Base-by-base conservation (phyloP, 768 basidiomycete species). In the Lyophyllum atratum region DNA sequence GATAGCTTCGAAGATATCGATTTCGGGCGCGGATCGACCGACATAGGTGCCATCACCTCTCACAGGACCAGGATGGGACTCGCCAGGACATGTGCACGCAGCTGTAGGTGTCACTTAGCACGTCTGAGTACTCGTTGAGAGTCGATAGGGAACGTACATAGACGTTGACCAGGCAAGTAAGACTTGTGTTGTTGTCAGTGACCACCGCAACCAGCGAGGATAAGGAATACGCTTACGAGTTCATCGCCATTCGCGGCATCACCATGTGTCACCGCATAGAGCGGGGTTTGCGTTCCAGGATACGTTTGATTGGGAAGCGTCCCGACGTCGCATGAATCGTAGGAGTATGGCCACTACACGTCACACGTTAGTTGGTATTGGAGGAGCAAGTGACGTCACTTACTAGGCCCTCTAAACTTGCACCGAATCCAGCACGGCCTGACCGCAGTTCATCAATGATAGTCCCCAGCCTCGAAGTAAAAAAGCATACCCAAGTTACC, bases 301-400 rank as follows among this genome's bases (percentile, higher is more conserved):
- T 85, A 70, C 8, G 88, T 83, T 69, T 95, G 94, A 70, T 93
- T 93, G 3, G 82, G 76, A 6, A 90, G 72, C 1, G 92, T 93
- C 3, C 92, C 92, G 12, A 91, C 81, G 67, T 93, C 92, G 67
- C 92, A 93, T 2, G 84, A 68, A 52, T 89, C 85, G 62, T 88
- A 89, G 12, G 81, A 78, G 65, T 87, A 89, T 7, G 87, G 87
- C 86, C 86, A 88, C 84, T 64, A 17, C 11, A 47, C n/a, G 48
- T 5, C 25, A 19, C 43, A 15, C 33, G 26, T 26, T 25, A 24
- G 34, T 17, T 42, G 2, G 19, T 17, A 1, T 4, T 11, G 21
- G 7, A 11, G 14, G 5, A 4, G 26, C 24, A 10, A 42, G 12
- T 11, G 21, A 21, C 15, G 4, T 12, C 66, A 29, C 80, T n/a